These are phyloP conservation scores for Knufia petricola DNA, from an alignment of 2,329 filamentous ascomycete species.

Conservation along the genomic window DNA sequence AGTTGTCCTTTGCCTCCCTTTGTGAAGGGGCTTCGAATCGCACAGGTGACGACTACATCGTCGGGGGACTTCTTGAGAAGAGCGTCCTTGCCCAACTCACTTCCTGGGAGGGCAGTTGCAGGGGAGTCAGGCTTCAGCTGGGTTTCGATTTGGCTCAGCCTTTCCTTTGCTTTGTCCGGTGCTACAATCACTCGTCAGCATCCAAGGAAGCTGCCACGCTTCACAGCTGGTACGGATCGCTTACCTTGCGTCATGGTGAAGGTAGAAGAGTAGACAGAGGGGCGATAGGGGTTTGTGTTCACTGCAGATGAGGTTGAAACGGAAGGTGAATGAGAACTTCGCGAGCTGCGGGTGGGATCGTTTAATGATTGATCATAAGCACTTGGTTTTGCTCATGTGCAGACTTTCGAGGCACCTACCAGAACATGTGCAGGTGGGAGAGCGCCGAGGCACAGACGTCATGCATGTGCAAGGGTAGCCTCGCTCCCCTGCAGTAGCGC, in stretches of 20 bases:
- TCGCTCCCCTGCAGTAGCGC: background rate
- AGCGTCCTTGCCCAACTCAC: slow-evolving; percentile 29
- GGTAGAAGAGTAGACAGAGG: background rate
- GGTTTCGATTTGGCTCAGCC: slow-evolving; percentile 49
- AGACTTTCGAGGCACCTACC: background rate
- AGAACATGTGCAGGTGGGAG: background rate
- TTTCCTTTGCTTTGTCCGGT: slow-evolving; percentile 42
- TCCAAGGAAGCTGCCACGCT: too few species aligned
- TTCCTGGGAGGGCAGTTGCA: slow-evolving; percentile 24
- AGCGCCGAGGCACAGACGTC: slow-evolving; percentile 1
- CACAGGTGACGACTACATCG: slow-evolving; percentile 81
- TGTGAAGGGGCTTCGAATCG: slow-evolving; percentile 83
- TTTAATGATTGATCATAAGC: background rate
- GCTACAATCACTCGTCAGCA: slow-evolving; percentile 8
- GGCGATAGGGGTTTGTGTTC: background rate
- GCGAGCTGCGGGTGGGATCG: background rate
- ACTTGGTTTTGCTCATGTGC: slow-evolving; percentile 2
- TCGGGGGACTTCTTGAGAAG: slow-evolving; percentile 48
- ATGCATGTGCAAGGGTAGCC: background rate
- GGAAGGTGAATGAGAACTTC: background rate
- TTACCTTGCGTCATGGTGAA: slow-evolving; percentile 36
- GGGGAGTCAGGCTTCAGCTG: slow-evolving; percentile 41
- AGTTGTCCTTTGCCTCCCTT: slow-evolving; percentile 89
- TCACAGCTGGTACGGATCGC: slow-evolving; percentile 10
- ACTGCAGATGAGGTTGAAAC: background rate